These are phyloP conservation scores for Gaeumannomyces tritici DNA, from an alignment of 2,329 filamentous ascomycete genomes.

Conservation along the genomic window DNA sequence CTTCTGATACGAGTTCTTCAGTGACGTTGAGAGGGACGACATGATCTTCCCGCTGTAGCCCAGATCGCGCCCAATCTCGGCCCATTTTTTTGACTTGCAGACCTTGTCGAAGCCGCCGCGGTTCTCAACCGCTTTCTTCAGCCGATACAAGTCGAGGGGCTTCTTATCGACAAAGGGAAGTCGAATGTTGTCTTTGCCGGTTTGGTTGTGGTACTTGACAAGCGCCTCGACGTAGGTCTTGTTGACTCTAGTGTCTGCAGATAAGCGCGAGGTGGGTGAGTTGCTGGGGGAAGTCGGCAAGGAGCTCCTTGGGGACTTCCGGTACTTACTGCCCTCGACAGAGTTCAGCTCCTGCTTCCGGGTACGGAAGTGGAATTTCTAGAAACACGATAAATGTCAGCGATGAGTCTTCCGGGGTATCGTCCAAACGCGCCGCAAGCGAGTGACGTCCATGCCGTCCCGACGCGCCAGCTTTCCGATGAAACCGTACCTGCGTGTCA, in stretches of 20 bases:
- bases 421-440: background rate
- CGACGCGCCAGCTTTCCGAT: background rate
- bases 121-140: conserved; percentile 94
- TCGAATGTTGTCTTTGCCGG: conserved; percentile 82
- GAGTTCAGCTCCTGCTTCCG: conserved; percentile 95
- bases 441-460: background rate
- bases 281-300: background rate
- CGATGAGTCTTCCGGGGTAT: background rate
- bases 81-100: conserved; percentile 98
- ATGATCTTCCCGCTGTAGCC: conserved; percentile 99
- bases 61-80: conserved; percentile 90
- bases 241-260: conserved; percentile 79
- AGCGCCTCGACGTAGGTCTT: conserved; percentile 93
- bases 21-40: conserved; percentile 93
- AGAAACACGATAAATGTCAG: conserved; percentile 8
- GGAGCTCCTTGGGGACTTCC: background rate
- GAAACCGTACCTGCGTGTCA: conserved; percentile 75
- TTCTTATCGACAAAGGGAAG: conserved; percentile 97
- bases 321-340: conserved; percentile 81
- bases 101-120: conserved; percentile 93
- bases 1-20: conserved; percentile 96
- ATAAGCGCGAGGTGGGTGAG: background rate
- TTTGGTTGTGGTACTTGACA: conserved; percentile 92
- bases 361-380: conserved; percentile 96
- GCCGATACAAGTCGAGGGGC: conserved; percentile 84